phyloP scores from a whole-genome alignment of 1,284 basidiomycete species.

The Ustilago crameri region DNA sequence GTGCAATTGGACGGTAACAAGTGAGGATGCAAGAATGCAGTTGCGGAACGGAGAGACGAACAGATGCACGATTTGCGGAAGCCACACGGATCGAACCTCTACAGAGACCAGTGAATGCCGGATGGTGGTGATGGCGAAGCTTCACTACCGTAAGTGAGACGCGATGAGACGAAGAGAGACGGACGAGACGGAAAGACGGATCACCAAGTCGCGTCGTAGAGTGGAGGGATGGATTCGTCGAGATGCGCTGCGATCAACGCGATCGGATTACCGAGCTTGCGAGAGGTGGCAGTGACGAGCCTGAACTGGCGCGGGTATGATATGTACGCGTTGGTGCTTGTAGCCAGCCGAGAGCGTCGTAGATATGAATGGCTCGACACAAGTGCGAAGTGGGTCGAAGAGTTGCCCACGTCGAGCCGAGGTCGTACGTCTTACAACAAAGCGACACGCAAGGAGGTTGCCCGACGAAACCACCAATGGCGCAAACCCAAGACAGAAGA shows the following conservation, averaged over 20 bases:
- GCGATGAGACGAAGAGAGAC: too few relatives aligned
- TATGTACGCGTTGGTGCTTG: not conserved
- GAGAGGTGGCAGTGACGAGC: not conserved
- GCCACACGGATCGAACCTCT: too few relatives aligned
- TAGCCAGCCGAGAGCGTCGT: not conserved
- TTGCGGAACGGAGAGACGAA: too few relatives aligned
- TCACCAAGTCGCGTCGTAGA: too few relatives aligned
- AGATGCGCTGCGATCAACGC: conserved; percentile 7
- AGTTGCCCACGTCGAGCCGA: not conserved
- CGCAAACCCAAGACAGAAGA: conserved; percentile 1
- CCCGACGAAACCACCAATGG: conserved; percentile 9
- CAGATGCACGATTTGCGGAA: too few relatives aligned
- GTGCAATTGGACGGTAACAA: not conserved
- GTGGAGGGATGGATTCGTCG: not conserved
- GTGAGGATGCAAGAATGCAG: not conserved
- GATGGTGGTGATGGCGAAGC: too few relatives aligned
- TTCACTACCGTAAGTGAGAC: too few relatives aligned
- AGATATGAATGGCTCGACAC: too few relatives aligned
- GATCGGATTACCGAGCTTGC: not conserved
- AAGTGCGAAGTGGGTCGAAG: not conserved
- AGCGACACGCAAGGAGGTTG: conserved; percentile 3
- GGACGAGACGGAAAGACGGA: too few relatives aligned
- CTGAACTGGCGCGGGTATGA: not conserved
- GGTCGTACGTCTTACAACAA: not conserved
- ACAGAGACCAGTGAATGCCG: too few relatives aligned